Base-by-base conservation (phyloP, 164 flowering plant genomes). In the Tetracentron sinense region DNA sequence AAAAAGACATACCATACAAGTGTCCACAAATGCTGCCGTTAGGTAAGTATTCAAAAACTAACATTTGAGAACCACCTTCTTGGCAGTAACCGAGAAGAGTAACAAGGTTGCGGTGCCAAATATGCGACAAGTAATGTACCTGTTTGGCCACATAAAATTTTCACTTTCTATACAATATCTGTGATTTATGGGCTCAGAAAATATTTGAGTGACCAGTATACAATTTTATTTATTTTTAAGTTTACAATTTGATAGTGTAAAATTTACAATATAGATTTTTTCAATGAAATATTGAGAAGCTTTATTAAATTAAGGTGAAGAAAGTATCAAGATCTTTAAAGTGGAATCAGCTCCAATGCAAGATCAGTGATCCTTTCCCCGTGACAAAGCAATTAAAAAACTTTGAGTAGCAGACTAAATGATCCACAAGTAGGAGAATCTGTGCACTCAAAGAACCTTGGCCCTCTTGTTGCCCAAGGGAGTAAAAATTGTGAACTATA, bases 11-110 rank as follows among this genome's bases (percentile, higher is more conserved):
- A 86, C 96, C 90, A 62, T 85, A 82, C 54, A 89, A 65, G 66
- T 89, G 96, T 76, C 67, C 79, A 61, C 79, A 75, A 46, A 89
- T 65, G 62, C 79, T 89, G 62, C 90, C 92, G 65, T 86, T 89
- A 10, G 89, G 86, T 54, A 86, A n/a, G 69, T 83, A 76, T 64
- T 89, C 87, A 47, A 42, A 85, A 44, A 86, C 81, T 29, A 89
- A 60, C 72, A 85, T 74, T 71, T 83, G 92, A 60, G 56, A 62
- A 56, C 85, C 86, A 62, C 75, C 68, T 69, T 83, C 90, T 58
- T 81, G 87, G 69, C 88, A 81, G 73, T 73, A 86, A 54, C 96
- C 96, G 30, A 84, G 71, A 61, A 86, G 87, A 48, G 66, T 67
- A 30, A 83, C 92, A 54, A 89, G 72, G 68, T 89, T 74, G 0